Percentiles rank a stretch among this genome's conserved stretches.
These are phyloP conservation scores for Pyrus hybrid DNA, from an alignment of 331 rosid genomes.

Conservation along the genomic window DNA sequence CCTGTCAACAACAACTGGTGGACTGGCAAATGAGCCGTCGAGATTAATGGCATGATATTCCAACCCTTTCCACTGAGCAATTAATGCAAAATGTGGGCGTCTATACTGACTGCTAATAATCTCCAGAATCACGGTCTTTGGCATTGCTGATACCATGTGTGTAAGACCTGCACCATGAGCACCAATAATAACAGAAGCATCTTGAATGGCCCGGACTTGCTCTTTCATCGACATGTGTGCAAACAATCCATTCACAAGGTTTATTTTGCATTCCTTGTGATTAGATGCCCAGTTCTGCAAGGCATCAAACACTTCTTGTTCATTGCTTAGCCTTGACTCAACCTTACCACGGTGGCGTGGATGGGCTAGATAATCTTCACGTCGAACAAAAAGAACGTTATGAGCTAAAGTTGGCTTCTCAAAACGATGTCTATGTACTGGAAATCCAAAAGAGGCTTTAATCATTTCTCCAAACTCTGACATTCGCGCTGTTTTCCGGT, in stretches of 20 bases:
- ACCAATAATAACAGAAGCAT: conserved; percentile 81
- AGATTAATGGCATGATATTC: conserved; percentile 83
- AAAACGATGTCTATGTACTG: conserved; percentile 35
- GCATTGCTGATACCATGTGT: conserved; percentile 75
- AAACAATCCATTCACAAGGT: conserved; percentile 84
- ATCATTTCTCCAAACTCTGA: conserved; percentile 96
- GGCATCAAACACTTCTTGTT: conserved; percentile 61
- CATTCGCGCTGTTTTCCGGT: conserved; percentile 67
- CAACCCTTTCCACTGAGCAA: conserved; percentile 82
- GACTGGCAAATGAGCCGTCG: conserved; percentile 50
- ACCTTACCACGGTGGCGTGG: conserved; percentile 89
- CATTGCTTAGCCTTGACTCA: conserved; percentile 77
- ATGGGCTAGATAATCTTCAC: conserved; percentile 93
- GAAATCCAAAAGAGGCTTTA: conserved; percentile 65
- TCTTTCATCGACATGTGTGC: conserved; percentile 97
- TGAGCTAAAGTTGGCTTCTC: conserved; percentile 38
- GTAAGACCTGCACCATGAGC: conserved; percentile 98
- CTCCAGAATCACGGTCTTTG: conserved; percentile 78
- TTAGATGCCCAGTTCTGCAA: conserved; percentile 54
- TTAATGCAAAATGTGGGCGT: conserved; percentile 83
- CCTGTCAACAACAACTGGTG: conserved; percentile 44
- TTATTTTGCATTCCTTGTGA: conserved; percentile 56
- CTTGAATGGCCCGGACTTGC: conserved; percentile 90
- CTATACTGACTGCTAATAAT: conserved; percentile 65
- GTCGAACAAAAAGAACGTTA: conserved; percentile 81